Percentiles rank a stretch among this genome's conserved stretches.
Evolutionary conservation across 1,284 basidiomycete genomes (phyloP).

Genomic region (Boletus sp.): DNA sequence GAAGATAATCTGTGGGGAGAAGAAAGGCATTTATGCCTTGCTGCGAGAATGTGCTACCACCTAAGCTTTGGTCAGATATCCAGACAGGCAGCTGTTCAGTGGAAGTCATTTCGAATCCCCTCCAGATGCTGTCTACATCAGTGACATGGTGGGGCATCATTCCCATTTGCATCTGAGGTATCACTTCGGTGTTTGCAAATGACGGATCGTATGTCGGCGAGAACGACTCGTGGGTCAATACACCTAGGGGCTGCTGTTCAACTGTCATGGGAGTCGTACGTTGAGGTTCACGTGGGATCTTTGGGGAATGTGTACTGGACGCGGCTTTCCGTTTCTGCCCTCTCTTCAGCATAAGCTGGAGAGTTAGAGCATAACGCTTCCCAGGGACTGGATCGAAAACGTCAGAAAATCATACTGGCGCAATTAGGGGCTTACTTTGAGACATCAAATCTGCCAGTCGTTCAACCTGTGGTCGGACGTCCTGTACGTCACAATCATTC

Average conservation of each 20-base stretch:
- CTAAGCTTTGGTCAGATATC: conserved; percentile 76
- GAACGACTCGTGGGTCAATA: conserved; percentile 30
- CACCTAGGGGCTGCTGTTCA: conserved; percentile 25
- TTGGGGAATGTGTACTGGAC: conserved; percentile 58
- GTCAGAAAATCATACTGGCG: conserved; percentile 12
- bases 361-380: conserved; percentile 82
- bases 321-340: conserved; percentile 62
- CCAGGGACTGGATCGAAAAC: conserved; percentile 63
- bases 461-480: conserved; percentile 77
- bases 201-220: conserved; percentile 37
- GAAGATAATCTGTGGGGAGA: conserved; percentile 68
- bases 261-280: conserved; percentile 39
- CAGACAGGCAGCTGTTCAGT: conserved; percentile 75
- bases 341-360: conserved; percentile 83
- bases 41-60: conserved; percentile 68
- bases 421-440: conserved; percentile 52
- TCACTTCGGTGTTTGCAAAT: conserved; percentile 46
- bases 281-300: conserved; percentile 47
- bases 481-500: conserved; percentile 73
- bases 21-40: conserved; percentile 81
- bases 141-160: conserved; percentile 36
- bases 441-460: conserved; percentile 70
- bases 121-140: conserved; percentile 72
- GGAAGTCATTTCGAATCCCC: conserved; percentile 63
- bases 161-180: conserved; percentile 34